Base-by-base conservation (phyloP, 257 asterid genomes). In the Fraxinus anomala region DNA sequence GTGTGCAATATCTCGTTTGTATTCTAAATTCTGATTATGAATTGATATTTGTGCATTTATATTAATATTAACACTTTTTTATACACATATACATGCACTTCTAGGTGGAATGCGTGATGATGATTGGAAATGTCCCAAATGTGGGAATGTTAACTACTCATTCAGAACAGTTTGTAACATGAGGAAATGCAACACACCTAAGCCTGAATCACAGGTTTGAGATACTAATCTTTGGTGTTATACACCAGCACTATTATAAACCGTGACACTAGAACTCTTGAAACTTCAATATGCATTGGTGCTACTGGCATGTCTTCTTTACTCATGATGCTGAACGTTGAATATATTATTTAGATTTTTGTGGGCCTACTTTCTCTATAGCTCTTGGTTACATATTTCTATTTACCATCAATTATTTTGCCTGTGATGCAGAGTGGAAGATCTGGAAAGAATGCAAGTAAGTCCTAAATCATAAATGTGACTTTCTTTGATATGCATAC, bases 171-270 rank as follows among this genome's bases (percentile, higher is more conserved):
- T 90, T 68, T 94, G 97, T 85, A 94, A 94, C 90, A 94, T 94
- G 98, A 92, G 98, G 88, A 94, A 88, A 79, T 94, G 98, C 91
- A 87, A 90, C 80, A 94, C 98, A 7, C 94, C 98, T 31, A 94
- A 94, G 87, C 97, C 98, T 79, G 96, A 92, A 78, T 78, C 93
- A 68, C 98, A 90, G 94, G 98, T 90, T 84, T 79, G 87, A 44
- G 23, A 66, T 79, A 63, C 78, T 61, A 39, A 56, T 33, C 28
- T 47, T 49, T 30, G 23, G 12, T 80, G 39, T 77, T 44, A n/a
- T 56, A 28, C 66, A 17, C 26, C 21, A 56, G 66, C 13, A 17
- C 26, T 56, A 56, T 23, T n/a, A 6, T 56, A 56, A n/a, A 56
- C 12, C 11, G 1, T 19, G 56, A 14, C 56, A 16, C 21, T 1